A percentile compares a stretch with the other conserved stretches of the same genome.
Conservation (phyloP, 306 rosid genomes). For the Malus sylvestris region DNA sequence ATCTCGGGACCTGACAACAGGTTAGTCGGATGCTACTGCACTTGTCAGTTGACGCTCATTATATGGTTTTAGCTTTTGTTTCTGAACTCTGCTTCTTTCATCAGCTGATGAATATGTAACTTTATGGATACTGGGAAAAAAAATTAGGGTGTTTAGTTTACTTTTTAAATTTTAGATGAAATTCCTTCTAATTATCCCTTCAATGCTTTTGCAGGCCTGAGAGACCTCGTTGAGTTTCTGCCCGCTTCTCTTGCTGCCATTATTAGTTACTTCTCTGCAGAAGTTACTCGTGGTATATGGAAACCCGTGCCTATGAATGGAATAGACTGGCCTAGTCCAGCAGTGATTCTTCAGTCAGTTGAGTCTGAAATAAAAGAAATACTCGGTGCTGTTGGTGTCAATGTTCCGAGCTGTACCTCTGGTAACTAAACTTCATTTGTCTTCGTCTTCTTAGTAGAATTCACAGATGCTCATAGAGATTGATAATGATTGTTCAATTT, state of each 20-base stretch:
- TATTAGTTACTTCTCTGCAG: slow-evolving; percentile 72
- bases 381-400: slow-evolving; percentile 59
- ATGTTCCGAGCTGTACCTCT: slow-evolving; percentile 41
- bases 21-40: slow-evolving; percentile 31
- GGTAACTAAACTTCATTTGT: slow-evolving; percentile 27
- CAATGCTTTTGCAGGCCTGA: slow-evolving; percentile 54
- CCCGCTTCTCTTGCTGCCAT: slow-evolving; percentile 74
- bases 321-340: slow-evolving; percentile 89
- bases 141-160: not conserved
- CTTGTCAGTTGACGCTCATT: slow-evolving; percentile 13
- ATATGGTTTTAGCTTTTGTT: not conserved
- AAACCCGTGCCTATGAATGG: slow-evolving; percentile 79
- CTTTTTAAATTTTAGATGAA: not conserved
- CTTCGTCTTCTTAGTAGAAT: not conserved
- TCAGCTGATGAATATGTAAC: not conserved
- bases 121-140: not conserved
- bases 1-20: slow-evolving; percentile 75
- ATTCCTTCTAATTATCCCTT: slow-evolving; percentile 17
- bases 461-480: not conserved
- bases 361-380: slow-evolving; percentile 61
- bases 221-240: slow-evolving; percentile 71
- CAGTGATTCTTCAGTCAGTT: slow-evolving; percentile 46
- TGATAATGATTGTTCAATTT: not conserved
- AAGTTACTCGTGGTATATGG: slow-evolving; percentile 81
- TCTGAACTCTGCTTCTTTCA: not conserved